Percentiles rank a stretch among this genome's conserved stretches.
Evolutionary conservation across 345 rosid species (phyloP).

Genomic region (Brassica cretica): DNA sequence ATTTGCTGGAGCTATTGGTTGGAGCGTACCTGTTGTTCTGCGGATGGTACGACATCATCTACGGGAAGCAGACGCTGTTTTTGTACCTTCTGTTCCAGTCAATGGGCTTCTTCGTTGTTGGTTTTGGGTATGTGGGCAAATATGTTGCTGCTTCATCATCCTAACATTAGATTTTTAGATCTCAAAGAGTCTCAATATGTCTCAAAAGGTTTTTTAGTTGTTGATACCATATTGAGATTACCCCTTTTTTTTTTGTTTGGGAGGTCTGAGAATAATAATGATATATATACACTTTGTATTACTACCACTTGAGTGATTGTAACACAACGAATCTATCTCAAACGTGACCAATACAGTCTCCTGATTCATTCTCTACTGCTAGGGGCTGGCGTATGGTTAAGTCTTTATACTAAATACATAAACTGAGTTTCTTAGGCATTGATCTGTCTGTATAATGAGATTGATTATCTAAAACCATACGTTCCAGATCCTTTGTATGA

Average conservation of each 20-base stretch:
- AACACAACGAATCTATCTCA: background rate
- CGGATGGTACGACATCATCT: slow-evolving; percentile 67
- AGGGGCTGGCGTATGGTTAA: no score
- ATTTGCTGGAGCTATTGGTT: slow-evolving; percentile 62
- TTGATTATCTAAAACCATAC: background rate
- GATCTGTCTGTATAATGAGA: background rate
- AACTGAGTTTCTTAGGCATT: background rate
- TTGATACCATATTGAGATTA: slow-evolving; percentile 32
- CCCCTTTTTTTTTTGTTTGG: background rate
- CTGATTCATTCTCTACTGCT: no score
- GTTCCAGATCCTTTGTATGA: background rate
- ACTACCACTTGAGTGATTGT: slow-evolving; percentile 15
- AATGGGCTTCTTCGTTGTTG: slow-evolving; percentile 69
- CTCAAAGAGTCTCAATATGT: slow-evolving; percentile 25
- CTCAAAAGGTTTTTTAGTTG: slow-evolving; percentile 12
- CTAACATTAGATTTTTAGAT: slow-evolving; percentile 18
- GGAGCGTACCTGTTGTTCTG: slow-evolving; percentile 75
- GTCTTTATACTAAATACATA: background rate
- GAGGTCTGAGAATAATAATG: background rate
- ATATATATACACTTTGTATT: slow-evolving; percentile 1
- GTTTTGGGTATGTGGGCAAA: slow-evolving; percentile 75
- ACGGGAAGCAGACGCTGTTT: slow-evolving; percentile 67
- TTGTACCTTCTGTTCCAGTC: slow-evolving; percentile 68
- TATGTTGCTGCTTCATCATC: slow-evolving; percentile 47
- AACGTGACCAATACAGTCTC: background rate